Evolutionary conservation across 129 eudicot species (phyloP).

Genomic region (Oenanthe sinensis): DNA sequence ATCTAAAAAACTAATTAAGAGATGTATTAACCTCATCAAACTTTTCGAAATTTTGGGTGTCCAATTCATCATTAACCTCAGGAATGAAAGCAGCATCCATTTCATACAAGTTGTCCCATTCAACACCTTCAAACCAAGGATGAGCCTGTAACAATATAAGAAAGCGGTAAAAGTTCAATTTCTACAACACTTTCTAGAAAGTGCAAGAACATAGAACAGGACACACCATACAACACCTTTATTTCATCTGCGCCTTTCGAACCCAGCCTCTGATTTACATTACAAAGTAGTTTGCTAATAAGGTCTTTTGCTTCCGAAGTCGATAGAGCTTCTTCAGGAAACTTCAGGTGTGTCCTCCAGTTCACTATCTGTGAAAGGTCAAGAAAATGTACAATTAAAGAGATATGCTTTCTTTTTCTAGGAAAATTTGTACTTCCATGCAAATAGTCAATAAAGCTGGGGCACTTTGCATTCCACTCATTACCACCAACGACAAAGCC

Average conservation of each 20-base stretch:
- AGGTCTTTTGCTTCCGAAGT: slow-evolving; percentile 84
- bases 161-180: not conserved
- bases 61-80: slow-evolving; percentile 92
- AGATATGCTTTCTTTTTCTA: not conserved
- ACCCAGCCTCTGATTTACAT: slow-evolving; percentile 82
- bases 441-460: not conserved
- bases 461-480: not conserved
- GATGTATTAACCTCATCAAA: slow-evolving; percentile 61
- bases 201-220: slow-evolving; percentile 30
- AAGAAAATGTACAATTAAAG: not conserved
- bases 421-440: not conserved
- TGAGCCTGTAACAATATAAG: slow-evolving; percentile 50
- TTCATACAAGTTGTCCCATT: slow-evolving; percentile 76
- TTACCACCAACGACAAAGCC: not conserved
- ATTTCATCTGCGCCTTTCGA: slow-evolving; percentile 93
- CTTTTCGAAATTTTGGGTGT: slow-evolving; percentile 93
- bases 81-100: slow-evolving; percentile 97
- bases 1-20: not conserved
- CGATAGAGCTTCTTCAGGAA: slow-evolving; percentile 89
- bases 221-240: slow-evolving; percentile 88
- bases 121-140: slow-evolving; percentile 88
- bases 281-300: slow-evolving; percentile 78
- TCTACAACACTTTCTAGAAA: slow-evolving; percentile 8
- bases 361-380: slow-evolving; percentile 60
- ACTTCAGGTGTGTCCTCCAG: slow-evolving; percentile 90